Evolutionary conservation across 1,139 yeast species (phyloP).

Genomic region (Yamadazyma atlantica): DNA sequence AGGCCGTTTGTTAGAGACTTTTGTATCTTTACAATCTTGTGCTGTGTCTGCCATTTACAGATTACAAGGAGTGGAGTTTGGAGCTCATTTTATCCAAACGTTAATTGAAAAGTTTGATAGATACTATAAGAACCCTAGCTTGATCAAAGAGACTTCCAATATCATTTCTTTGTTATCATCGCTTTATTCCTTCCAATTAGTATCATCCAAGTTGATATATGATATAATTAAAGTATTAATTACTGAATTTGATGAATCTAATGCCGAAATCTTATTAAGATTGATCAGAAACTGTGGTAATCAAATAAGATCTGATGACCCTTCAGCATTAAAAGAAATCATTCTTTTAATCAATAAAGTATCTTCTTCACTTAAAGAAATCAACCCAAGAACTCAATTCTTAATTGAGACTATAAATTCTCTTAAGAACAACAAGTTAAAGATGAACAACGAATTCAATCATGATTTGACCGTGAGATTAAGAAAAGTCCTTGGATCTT

Average conservation of each 20-base stretch:
- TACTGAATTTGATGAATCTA: slow-evolving; percentile 58
- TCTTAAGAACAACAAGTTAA: slow-evolving; percentile 81
- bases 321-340: slow-evolving; percentile 79
- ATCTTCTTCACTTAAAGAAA: slow-evolving; percentile 22
- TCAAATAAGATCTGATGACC: slow-evolving; percentile 88
- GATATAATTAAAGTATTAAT: slow-evolving; percentile 67
- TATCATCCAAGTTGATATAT: slow-evolving; percentile 72
- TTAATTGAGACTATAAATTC: slow-evolving; percentile 82
- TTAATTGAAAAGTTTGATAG: slow-evolving; percentile 65
- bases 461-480: slow-evolving; percentile 56
- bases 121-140: slow-evolving; percentile 24
- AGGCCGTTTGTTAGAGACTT: slow-evolving; percentile 68
- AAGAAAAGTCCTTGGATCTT: slow-evolving; percentile 64
- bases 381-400: slow-evolving; percentile 72
- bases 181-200: slow-evolving; percentile 72
- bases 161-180: slow-evolving; percentile 73
- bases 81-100: slow-evolving; percentile 81
- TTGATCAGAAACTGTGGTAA: slow-evolving; percentile 77
- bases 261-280: slow-evolving; percentile 75
- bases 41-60: slow-evolving; percentile 74
- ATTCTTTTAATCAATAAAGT: slow-evolving; percentile 53
- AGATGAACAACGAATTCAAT: slow-evolving; percentile 46
- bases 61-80: slow-evolving; percentile 83
- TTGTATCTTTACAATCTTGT: slow-evolving; percentile 78
- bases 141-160: slow-evolving; percentile 64